phyloP scores from a whole-genome alignment of 2,329 filamentous ascomycete genomes.

The Magnaporthiopsis rhizophila region DNA sequence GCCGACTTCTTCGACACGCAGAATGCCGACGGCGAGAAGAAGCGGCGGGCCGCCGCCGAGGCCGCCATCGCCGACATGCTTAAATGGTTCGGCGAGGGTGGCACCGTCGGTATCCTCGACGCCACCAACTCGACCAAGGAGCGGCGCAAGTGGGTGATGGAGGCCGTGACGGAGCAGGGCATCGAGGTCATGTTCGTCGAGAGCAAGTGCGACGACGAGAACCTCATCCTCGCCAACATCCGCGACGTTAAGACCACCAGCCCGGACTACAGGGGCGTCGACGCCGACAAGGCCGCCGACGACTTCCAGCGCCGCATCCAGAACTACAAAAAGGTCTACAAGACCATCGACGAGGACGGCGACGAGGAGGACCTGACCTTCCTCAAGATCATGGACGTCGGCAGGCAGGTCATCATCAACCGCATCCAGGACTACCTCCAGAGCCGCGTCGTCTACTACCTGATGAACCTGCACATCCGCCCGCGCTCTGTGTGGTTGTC shows the following conservation, averaged over 20 bases:
- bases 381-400: constrained; percentile 94
- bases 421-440: constrained; percentile 94
- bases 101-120: constrained; percentile 87
- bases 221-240: constrained; percentile 96
- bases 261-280: constrained; percentile 88
- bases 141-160: constrained; percentile 83
- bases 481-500: constrained; percentile 96
- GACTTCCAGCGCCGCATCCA: constrained; percentile 93
- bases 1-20: constrained; percentile 93
- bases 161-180: constrained; percentile 64
- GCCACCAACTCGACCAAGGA: constrained; percentile 94
- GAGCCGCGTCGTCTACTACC: constrained; percentile 92
- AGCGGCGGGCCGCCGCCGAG: constrained; percentile 80
- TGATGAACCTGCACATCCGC: constrained; percentile 97
- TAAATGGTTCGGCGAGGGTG: constrained; percentile 75
- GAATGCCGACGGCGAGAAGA: constrained; percentile 84
- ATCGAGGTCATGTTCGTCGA: constrained; percentile 94
- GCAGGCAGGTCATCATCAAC: constrained; percentile 96
- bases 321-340: constrained; percentile 96
- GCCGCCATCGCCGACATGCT: constrained; percentile 92
- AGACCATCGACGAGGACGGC: constrained; percentile 73
- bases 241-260: constrained; percentile 95
- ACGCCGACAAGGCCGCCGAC: constrained; percentile 80
- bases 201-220: constrained; percentile 92
- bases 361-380: constrained; percentile 87